Evolutionary conservation across 1,139 yeast genomes (phyloP), one percentile per base, ranked within the genome.

Genomic region (Yamadazyma oceani): DNA sequence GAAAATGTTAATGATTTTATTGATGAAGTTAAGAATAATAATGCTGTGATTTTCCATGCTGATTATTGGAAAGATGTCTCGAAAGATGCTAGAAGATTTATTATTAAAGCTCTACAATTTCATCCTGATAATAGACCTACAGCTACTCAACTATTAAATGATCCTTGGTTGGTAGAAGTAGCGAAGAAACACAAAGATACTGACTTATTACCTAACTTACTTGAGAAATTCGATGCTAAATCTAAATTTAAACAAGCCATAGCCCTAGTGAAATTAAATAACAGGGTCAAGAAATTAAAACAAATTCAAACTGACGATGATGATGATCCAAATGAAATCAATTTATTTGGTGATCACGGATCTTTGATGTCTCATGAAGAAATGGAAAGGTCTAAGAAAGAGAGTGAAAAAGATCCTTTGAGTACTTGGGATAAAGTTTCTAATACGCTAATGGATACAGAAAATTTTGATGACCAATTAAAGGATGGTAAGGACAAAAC

Each of bases 61-160:
- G 86, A 82, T 48, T 88, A 89, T 64, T 92, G 97, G 97, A 74
- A 73, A 45, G 76, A 79, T 44, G 84, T 89, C 17, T 80, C 90
- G 8, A 69, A 70, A 32, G 85, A 80, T 38, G 96, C 96, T 10
- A 80, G 87, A 47, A 64, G 79, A 27, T 87, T 89, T 50, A 85
- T 89, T 37, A 62, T 76, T 40, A 66, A 73, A 49, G 82, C 90
- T 41, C 69, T 89, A 36, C 80, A 78, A 40, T 70, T 76, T 32
- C 72, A 84, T 49, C 95, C 94, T 2, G 69, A 60, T 1, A 62
- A 67, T 34, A 72, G 97, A 44, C 83, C 87, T 2, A 80, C 90
- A 1, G 86, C 89, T 0, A 58, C 63, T 1, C 75, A 83, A 44
- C 67, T 89, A 35, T 57, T 85, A 45, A 51, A 66, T 9, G 87